Conservation (phyloP, 2,329 filamentous ascomycete species). For the Hypoxylon rubiginosum region DNA sequence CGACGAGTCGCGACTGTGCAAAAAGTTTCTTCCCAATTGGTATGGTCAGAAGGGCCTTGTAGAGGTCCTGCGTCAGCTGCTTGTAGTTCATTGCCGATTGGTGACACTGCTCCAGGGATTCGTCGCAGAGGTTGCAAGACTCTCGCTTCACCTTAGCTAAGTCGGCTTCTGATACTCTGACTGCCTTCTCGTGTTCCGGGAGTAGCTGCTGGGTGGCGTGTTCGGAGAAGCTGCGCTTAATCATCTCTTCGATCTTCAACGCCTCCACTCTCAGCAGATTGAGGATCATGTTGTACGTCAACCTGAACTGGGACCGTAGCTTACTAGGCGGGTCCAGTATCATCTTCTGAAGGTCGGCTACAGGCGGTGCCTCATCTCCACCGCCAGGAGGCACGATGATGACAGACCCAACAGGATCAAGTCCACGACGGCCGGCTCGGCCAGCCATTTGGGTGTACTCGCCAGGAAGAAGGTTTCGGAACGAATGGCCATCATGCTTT, state of each 20-base stretch:
- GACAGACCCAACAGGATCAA: conserved; percentile 93
- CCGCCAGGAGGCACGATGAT: conserved; percentile 88
- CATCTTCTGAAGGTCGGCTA: conserved; percentile 87
- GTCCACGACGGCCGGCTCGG: conserved; percentile 89
- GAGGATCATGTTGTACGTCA: conserved; percentile 99
- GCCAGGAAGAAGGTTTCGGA: conserved; percentile 90
- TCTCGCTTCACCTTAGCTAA: conserved; percentile 91
- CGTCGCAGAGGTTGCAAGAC: conserved; percentile 83
- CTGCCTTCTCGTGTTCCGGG: conserved; percentile 94
- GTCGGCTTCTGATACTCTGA: conserved; percentile 92
- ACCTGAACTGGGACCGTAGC: conserved; percentile 91
- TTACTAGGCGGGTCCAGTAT: conserved; percentile 97
- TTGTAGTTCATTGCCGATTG: conserved; percentile 84
- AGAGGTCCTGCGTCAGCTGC: conserved; percentile 83
- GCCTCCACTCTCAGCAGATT: conserved; percentile 96
- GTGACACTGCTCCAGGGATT: conserved; percentile 84
- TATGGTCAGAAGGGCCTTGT: conserved; percentile 81
- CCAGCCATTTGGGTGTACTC: conserved; percentile 99
- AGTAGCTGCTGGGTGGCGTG: conserved; percentile 95
- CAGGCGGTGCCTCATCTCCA: conserved; percentile 88
- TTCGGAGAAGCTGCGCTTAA: conserved; percentile 98
- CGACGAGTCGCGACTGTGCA: conserved; percentile 78
- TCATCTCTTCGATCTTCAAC: conserved; percentile 99
- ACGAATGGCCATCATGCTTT: conserved; percentile 93
- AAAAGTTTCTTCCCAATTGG: conserved; percentile 87